A percentile compares a stretch with the other conserved stretches of the same genome.
Conservation (phyloP, 2,329 filamentous ascomycete species). For the Exutisphaerella laricina region DNA sequence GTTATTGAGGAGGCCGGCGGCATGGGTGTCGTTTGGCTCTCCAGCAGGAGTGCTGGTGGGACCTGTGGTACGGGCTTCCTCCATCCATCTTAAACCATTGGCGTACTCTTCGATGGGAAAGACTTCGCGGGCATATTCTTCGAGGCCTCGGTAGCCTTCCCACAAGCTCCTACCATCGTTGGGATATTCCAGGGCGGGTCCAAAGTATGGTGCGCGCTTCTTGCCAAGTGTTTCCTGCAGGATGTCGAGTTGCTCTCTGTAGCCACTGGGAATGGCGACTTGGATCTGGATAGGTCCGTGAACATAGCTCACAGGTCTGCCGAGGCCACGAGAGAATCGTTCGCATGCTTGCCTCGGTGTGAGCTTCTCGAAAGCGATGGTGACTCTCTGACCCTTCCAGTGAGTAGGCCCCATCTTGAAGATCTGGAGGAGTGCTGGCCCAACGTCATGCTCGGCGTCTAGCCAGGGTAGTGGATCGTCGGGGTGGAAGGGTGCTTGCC, state of each 20-base stretch:
- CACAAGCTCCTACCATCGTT: conserved; percentile 74
- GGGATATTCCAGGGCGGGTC: conserved; percentile 57
- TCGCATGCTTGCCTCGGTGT: conserved; percentile 76
- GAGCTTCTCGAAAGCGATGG: conserved; percentile 84
- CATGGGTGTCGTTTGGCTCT: conserved; percentile 15
- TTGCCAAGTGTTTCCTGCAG: conserved; percentile 56
- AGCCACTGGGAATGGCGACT: conserved; percentile 80
- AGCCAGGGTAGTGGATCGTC: conserved; percentile 88
- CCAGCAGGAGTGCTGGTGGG: conserved; percentile 18
- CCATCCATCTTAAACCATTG: conserved; percentile 93
- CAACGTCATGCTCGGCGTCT: conserved; percentile 93
- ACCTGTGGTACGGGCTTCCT: conserved; percentile 34
- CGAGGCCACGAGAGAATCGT: conserved; percentile 72
- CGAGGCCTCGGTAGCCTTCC: conserved; percentile 84
- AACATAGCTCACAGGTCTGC: conserved; percentile 71
- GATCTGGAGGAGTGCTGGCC: conserved; percentile 83
- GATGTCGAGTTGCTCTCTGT: conserved; percentile 75
- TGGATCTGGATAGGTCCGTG: conserved; percentile 74
- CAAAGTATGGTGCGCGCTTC: conserved; percentile 57
- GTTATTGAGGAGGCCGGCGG: no score
- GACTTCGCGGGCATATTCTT: conserved; percentile 91
- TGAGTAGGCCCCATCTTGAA: conserved; percentile 87
- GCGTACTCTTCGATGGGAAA: conserved; percentile 92
- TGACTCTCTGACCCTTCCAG: conserved; percentile 77
- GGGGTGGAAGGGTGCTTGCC: conserved; percentile 91